These are phyloP conservation scores for Phytopythium boreale DNA, from an alignment of 352 stramenopile species.

Conservation along the genomic window DNA sequence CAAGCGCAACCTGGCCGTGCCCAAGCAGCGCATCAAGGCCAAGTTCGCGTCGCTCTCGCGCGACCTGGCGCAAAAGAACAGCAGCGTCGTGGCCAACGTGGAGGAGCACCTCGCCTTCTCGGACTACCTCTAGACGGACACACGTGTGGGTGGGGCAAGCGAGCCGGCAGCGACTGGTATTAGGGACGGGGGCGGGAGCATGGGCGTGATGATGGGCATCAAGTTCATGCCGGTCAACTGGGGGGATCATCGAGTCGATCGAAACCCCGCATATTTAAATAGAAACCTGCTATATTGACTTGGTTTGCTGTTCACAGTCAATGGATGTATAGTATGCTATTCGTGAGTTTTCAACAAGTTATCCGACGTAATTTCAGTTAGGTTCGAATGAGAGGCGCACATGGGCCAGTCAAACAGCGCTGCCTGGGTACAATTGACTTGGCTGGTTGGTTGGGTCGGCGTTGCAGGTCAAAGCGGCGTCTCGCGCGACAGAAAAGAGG, in stretches of 20 bases:
- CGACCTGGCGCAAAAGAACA: constrained; percentile 49
- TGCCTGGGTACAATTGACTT: background rate
- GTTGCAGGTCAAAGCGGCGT: background rate
- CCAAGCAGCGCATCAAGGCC: constrained; percentile 65
- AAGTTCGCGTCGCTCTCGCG: constrained; percentile 67
- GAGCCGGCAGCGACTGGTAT: background rate
- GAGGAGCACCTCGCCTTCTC: constrained; percentile 74
- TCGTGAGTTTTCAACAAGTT: background rate
- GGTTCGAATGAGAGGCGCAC: background rate
- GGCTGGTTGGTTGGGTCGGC: background rate
- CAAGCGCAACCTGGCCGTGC: constrained; percentile 56
- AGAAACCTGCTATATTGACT: background rate
- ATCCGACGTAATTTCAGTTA: constrained; percentile 1
- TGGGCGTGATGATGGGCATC: no score
- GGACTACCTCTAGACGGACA: constrained; percentile 65
- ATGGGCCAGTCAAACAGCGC: background rate
- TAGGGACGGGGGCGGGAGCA: no score
- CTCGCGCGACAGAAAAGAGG: background rate
- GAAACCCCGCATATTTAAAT: no score
- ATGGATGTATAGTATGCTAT: no score
- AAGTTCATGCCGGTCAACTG: no score
- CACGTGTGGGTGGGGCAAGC: background rate
- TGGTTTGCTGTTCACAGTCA: no score
- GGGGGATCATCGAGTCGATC: no score
- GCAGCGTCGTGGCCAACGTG: constrained; percentile 30